Evolutionary conservation across 352 stramenopile species (phyloP).

Genomic region (Pythium biforme): DNA sequence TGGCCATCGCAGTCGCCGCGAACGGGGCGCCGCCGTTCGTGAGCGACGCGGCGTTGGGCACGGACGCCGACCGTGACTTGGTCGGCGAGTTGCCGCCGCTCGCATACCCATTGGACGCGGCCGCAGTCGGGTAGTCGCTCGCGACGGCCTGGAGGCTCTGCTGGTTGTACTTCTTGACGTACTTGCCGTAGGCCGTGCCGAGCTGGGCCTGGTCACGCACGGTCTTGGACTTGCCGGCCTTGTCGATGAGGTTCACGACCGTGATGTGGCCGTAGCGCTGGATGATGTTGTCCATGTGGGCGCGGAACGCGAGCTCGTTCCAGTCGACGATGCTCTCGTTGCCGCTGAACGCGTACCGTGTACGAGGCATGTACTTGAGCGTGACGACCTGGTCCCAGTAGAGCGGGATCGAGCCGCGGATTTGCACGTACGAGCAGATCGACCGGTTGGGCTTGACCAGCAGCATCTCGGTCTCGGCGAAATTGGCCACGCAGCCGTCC

Average conservation of each 20-base stretch:
- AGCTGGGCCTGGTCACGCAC: slow-evolving; percentile 89
- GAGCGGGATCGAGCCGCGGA: slow-evolving; percentile 94
- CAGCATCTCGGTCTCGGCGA: slow-evolving; percentile 94
- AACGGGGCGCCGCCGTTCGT: not conserved
- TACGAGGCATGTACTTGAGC: slow-evolving; percentile 92
- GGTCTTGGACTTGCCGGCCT: slow-evolving; percentile 60
- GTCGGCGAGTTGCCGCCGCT: slow-evolving; percentile 35
- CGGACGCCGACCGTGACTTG: slow-evolving; percentile 23
- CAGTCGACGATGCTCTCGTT: slow-evolving; percentile 65
- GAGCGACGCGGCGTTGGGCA: slow-evolving; percentile 18
- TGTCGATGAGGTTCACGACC: slow-evolving; percentile 94
- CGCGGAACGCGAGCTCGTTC: slow-evolving; percentile 69
- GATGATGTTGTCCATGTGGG: slow-evolving; percentile 71
- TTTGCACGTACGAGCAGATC: slow-evolving; percentile 91
- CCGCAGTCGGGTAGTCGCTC: slow-evolving; percentile 26
- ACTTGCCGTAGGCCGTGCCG: slow-evolving; percentile 83
- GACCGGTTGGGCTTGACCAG: slow-evolving; percentile 59
- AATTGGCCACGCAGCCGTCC: slow-evolving; percentile 90
- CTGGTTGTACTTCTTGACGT: slow-evolving; percentile 86
- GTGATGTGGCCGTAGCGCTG: slow-evolving; percentile 69
- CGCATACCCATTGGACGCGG: slow-evolving; percentile 5
- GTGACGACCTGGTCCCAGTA: slow-evolving; percentile 90
- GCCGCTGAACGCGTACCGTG: slow-evolving; percentile 60
- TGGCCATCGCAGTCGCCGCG: not conserved
- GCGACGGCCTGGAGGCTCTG: slow-evolving; percentile 53